A percentile compares a stretch with the other conserved stretches of the same genome.
These are phyloP conservation scores for Herpotrichia juniperi DNA, from an alignment of 2,329 filamentous ascomycete genomes.

Conservation along the genomic window DNA sequence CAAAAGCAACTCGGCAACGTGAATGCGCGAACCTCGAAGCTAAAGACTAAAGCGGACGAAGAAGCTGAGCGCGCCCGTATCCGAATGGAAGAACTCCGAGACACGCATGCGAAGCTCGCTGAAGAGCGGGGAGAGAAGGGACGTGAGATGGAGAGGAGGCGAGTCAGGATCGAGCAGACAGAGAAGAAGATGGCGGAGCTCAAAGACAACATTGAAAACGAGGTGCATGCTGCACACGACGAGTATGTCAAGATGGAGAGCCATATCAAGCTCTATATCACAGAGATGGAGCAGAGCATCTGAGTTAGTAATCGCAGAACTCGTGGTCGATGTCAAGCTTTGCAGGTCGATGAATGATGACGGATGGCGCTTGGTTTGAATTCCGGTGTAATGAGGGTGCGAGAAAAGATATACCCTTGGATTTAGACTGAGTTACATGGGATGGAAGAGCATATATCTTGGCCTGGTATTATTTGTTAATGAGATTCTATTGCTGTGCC, in stretches of 20 bases:
- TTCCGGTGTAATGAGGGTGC: too few relatives aligned
- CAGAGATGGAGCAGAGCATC: slow-evolving; percentile 91
- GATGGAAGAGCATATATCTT: too few relatives aligned
- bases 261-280: slow-evolving; percentile 97
- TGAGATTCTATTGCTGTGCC: too few relatives aligned
- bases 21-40: slow-evolving; percentile 82
- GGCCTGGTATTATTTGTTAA: too few relatives aligned
- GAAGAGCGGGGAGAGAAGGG: slow-evolving; percentile 87
- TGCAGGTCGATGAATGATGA: neutral
- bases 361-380: too few relatives aligned
- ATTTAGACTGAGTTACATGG: too few relatives aligned
- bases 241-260: slow-evolving; percentile 98
- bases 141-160: slow-evolving; percentile 87
- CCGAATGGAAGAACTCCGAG: slow-evolving; percentile 88
- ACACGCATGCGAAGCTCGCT: slow-evolving; percentile 77
- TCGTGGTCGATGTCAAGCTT: neutral
- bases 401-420: too few relatives aligned
- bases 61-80: slow-evolving; percentile 82
- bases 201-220: slow-evolving; percentile 95
- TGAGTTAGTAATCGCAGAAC: slow-evolving; percentile 6
- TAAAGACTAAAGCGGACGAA: slow-evolving; percentile 78
- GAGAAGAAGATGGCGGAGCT: slow-evolving; percentile 99
- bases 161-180: slow-evolving; percentile 95
- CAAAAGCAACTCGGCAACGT: slow-evolving; percentile 85
- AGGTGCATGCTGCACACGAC: slow-evolving; percentile 87